A percentile compares a stretch with the other conserved stretches of the same genome.
phyloP scores from a whole-genome alignment of 306 rosid genomes.

The Pyrus communis region DNA sequence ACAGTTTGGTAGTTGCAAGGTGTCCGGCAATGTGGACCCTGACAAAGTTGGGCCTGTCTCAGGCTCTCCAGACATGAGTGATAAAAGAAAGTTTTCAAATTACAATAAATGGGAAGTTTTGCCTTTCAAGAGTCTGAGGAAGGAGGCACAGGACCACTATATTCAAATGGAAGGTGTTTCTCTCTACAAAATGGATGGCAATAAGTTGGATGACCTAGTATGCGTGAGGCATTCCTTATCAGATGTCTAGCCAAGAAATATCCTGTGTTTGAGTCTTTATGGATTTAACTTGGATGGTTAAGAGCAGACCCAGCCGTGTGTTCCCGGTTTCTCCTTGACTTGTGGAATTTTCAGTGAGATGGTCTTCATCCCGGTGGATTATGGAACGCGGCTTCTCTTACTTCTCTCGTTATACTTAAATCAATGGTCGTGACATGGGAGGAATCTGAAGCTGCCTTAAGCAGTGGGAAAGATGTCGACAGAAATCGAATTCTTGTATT shows the following conservation, averaged over 20 bases:
- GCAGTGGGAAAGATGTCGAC: background rate
- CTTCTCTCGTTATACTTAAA: background rate
- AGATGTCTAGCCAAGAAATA: slow-evolving; percentile 23
- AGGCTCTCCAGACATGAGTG: slow-evolving; percentile 85
- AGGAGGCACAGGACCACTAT: slow-evolving; percentile 66
- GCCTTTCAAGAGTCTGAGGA: slow-evolving; percentile 71
- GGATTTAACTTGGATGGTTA: background rate
- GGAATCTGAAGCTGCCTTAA: slow-evolving; percentile 8
- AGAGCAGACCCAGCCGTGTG: slow-evolving; percentile 8
- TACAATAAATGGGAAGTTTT: slow-evolving; percentile 84
- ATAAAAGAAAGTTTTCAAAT: slow-evolving; percentile 59
- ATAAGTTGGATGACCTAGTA: slow-evolving; percentile 88
- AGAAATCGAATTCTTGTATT: background rate
- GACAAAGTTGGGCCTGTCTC: slow-evolving; percentile 65
- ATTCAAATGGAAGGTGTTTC: slow-evolving; percentile 80
- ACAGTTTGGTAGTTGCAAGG: slow-evolving; percentile 90
- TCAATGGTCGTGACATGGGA: slow-evolving; percentile 8
- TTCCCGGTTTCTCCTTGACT: background rate
- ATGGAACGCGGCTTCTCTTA: too few species aligned
- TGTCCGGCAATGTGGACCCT: slow-evolving; percentile 69
- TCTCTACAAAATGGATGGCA: slow-evolving; percentile 91
- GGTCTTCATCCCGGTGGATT: slow-evolving; percentile 1
- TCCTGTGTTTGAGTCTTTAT: slow-evolving; percentile 3
- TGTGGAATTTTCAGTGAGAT: slow-evolving; percentile 19
- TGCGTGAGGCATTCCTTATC: slow-evolving; percentile 79